Evolutionary conservation across 2,329 filamentous ascomycete species (phyloP), one percentile per base, ranked within the genome.

Genomic region (Monilinia fructicola): DNA sequence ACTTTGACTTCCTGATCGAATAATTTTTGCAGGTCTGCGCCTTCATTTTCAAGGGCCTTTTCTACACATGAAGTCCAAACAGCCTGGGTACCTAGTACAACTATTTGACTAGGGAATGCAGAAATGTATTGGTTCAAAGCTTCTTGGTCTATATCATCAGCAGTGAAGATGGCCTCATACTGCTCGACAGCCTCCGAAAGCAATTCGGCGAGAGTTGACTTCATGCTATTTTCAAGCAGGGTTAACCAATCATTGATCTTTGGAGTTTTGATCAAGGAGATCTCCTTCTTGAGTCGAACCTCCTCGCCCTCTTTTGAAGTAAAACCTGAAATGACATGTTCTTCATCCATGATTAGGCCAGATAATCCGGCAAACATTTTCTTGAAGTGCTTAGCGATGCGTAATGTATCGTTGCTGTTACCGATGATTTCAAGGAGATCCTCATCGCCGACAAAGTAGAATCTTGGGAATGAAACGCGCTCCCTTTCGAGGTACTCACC

Each of bases 281-380:
- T 94, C 64, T 95, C 91, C 74, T 91, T 94, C 80, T 93, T 96
- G 67, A 99, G 81, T 69, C 85, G 85, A 60, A 99, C 92, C 69
- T 89, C 85, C 78, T 99, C 95, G 63, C 90, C 93, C 79, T 99
- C 96, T 76, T 97, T 97, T 0, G 95, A 99, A 2, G 90, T 95
- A 74, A 98, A 94, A 9, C 93, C 94, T 35, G 90, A 89, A 70
- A 99, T 98, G 69, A 92, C 87, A 35, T 88, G 87, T 73, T 97
- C 91, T 65, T 98, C 93, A 71, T 96, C 92, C 82, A 97, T 94
- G 53, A 93, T 83, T 46, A 99, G 85, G 4, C 95, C 95, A 5
- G 90, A 94, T 58, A 99, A 84, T 69, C 95, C 95, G 70, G 96
- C 95, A 82, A 99, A 99, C 95, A 99, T 99, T 83, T 99, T 99